Base-by-base conservation (phyloP, 2,329 filamentous ascomycete species). In the Zymoseptoria ardabiliae region DNA sequence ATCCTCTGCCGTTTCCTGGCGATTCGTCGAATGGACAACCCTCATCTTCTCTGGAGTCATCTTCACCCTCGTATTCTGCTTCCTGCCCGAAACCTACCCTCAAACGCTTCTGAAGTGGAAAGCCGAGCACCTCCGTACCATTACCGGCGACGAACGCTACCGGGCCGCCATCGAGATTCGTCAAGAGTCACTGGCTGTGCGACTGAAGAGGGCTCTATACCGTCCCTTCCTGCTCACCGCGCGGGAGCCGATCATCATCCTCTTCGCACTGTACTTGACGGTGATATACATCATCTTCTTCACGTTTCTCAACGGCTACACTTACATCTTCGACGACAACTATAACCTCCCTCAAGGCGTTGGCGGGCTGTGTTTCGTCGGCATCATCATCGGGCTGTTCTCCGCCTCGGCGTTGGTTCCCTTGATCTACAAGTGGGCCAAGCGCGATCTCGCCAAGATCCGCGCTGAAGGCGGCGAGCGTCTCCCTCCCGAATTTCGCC, bases 271-370 rank as follows among this genome's bases (percentile, higher is more conserved):
- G 0, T 84, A 84, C 59, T 73, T 84, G 35, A 76, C 78, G 0
- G 73, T 83, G 0, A 62, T 68, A 35, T 84, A 84, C 61, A 79
- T 81, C 22, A 73, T 83, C 0, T 70, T 83, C 0, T 84, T 83
- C 66, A 80, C 80, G 0, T 81, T 83, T 58, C 74, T 84, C 2
- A 75, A 78, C 1, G 81, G 81, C 2, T 82, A 79, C 68, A 74
- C 76, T 0, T 77, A 74, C 52, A 78, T 84, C 50, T 84, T 81
- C 58, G 72, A 51, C n/a, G n/a, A 54, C 17, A 22, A 59, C 41
- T 60, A 60, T 8, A 41, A 51, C 11, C 53, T 60, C 50, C n/a
- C 25, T 3, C 55, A 61, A 35, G 63, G 63, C 7, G 49, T 63
- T 20, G 61, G 59, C 4, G 61, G 61, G 13, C 51, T 63, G 22